Evolutionary conservation across 2,329 filamentous ascomycete species (phyloP), one percentile per base, ranked within the genome.

Genomic region (Diaporthe capsici): DNA sequence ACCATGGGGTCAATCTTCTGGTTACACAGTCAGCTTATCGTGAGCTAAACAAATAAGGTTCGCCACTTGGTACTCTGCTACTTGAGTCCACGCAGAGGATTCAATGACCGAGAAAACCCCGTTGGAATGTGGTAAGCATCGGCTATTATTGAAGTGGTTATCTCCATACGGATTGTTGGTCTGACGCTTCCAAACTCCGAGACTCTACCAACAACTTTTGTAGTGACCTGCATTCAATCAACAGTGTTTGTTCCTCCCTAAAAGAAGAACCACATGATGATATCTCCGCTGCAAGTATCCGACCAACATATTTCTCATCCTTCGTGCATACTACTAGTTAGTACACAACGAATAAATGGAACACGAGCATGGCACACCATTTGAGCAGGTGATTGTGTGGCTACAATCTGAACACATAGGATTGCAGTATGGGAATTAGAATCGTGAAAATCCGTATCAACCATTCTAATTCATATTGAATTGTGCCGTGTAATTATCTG

Each of bases 131-230:
- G 22, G 12, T 8, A 55, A 55, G 12, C 51, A 2, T 31, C 25
- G 15, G 25, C 25, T 7, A 55, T 28, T 4, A 2, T 53, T 25
- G 10, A n/a, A n/a, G 47, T 22, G 47, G 20, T 25, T 53, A 1
- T 12, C 7, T 28, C 0, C 9, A 28, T 3, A 53, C 13, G 13
- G 1, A 17, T 4, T 28, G 2, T 15, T 8, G 3, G 6, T 53
- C 6, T 20, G 1, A 22, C 7, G 20, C 15, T 7, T 17, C 12
- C 1, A 15, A 2, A 15, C 15, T 28, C n/a, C 8, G n/a, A 25
- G n/a, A 13, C 10, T 55, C 13, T 55, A 22, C 28, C 31, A 10
- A 22, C 20, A 57, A 22, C 9, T 34, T 12, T 12, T 57, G 8
- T 5, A 17, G 2, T 20, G 8, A 4, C 28, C 28, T 31, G 53